Base-by-base conservation (phyloP, 139 green algal genomes). In the Spirogloea muscicola region DNA sequence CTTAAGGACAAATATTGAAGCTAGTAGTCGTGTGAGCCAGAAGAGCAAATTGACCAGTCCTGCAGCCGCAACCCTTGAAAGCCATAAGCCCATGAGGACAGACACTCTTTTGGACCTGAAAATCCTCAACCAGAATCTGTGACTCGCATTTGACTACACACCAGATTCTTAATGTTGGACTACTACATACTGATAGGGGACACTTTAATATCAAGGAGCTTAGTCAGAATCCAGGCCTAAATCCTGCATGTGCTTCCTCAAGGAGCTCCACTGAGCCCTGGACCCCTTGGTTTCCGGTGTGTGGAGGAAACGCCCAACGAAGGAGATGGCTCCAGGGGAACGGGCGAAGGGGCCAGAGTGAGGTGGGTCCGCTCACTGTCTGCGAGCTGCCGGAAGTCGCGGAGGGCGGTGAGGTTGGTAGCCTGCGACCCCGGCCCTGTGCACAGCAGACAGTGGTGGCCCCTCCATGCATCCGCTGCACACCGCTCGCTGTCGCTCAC, bases 401-500 rank as follows among this genome's bases (percentile, higher is more conserved):
- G 38, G 6, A 62, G 7, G 40, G 52, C 5, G 6, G 38, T 39
- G 31, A 62, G 31, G 40, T 62, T 62, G 7, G 6, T 7, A 62
- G 52, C 52, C 5, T 21, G 6, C 40, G 52, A 62, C 9, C 40
- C 40, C 31, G 52, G 52, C 6, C 52, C 52, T 31, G 6, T 43
- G 52, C 52, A 62, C 37, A 62, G 52, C 31, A 62, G 52, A 62
- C 31, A 62, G 7, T 62, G 52, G 7, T 62, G 40, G 6, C 6
- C 9, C 7, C 40, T 62, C 52, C 52, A 62, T 62, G 52, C 5
- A 6, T 7, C 40, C 52, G 38, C 52, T 6, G 52, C 7, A 62
- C 52, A 62, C 9, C 52, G 52, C 7, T 62, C 31, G 40, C 6
- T 62, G 6, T 62, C 40, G 9, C 6, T n/a, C n/a, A n/a, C n/a